Evolutionary conservation across 176 grass and related monocot genomes (phyloP).

Genomic region (Oryza australiensis): DNA sequence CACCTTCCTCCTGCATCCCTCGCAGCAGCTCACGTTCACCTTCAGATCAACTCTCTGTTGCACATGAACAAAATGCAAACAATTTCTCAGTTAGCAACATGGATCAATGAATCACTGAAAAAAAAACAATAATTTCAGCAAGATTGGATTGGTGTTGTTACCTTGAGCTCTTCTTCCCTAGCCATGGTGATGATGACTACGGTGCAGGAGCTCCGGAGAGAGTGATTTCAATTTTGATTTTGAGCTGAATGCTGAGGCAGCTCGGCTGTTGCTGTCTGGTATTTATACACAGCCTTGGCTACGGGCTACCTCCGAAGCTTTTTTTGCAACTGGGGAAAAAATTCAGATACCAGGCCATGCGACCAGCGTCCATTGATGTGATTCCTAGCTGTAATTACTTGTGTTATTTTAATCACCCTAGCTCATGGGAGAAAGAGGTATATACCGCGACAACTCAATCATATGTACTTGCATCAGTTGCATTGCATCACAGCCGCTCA

Average conservation of each 20-base stretch:
- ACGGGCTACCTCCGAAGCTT: constrained; percentile 17
- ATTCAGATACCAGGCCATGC: constrained; percentile 31
- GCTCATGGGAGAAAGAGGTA: constrained; percentile 24
- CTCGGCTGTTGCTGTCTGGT: constrained; percentile 3
- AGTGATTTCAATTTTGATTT: not conserved
- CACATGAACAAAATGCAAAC: not conserved
- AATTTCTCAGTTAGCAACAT: not conserved
- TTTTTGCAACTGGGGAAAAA: constrained; percentile 8
- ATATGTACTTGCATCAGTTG: constrained; percentile 24
- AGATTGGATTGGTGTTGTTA: not conserved
- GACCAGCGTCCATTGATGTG: constrained; percentile 35
- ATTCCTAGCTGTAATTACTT: constrained; percentile 42
- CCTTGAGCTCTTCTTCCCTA: constrained; percentile 74
- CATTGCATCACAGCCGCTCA: constrained; percentile 32
- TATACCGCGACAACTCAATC: constrained; percentile 52
- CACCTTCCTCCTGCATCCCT: constrained; percentile 92
- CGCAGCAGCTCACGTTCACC: constrained; percentile 90
- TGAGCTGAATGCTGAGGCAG: constrained; percentile 32
- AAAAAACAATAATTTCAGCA: not conserved
- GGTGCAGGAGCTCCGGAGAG: constrained; percentile 31
- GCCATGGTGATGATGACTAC: constrained; percentile 59
- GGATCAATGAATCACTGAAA: not conserved
- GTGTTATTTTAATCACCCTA: constrained; percentile 34
- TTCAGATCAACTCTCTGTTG: constrained; percentile 87
- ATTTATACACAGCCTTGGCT: constrained; percentile 45